Percentiles rank a stretch among this genome's conserved stretches.
phyloP scores from a whole-genome alignment of 2,329 filamentous ascomycete genomes.

The Alternaria hordeiaustralica region DNA sequence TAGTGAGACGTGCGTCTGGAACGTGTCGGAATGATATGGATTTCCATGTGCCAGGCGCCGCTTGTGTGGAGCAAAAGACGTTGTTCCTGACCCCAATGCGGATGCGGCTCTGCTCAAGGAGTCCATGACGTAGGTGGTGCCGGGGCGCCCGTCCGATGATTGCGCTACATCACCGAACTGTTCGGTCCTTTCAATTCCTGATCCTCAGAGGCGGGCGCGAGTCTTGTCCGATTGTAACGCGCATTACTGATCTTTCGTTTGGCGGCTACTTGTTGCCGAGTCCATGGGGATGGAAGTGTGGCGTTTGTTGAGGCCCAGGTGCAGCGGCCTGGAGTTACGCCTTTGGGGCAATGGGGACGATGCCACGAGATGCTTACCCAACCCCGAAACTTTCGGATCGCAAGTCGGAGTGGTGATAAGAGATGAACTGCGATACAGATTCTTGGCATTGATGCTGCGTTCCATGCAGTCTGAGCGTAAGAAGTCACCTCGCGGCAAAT shows the following conservation, averaged over 20 bases:
- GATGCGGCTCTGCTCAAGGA: neutral
- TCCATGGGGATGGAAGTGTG: neutral
- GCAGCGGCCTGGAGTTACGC: neutral
- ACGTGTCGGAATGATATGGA: neutral
- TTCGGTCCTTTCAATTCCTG: neutral
- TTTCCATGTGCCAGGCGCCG: slow-evolving; percentile 1
- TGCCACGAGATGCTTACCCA: neutral
- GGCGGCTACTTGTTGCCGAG: neutral
- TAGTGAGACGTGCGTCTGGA: neutral
- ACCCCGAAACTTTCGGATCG: neutral
- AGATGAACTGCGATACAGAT: neutral
- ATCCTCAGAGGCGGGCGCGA: neutral
- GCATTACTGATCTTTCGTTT: neutral
- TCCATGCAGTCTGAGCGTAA: neutral
- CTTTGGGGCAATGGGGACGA: neutral
- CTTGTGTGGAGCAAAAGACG: neutral
- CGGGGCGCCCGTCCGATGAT: neutral
- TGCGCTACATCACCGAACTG: neutral
- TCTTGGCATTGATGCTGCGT: neutral
- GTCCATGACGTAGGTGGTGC: neutral
- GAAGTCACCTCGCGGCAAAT: neutral
- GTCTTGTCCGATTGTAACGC: neutral
- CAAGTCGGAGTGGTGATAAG: neutral
- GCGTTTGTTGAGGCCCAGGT: neutral
- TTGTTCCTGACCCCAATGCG: neutral